A percentile compares a stretch with the other conserved stretches of the same genome.
phyloP scores from a whole-genome alignment of 1,139 yeast species.

The Scheffersomyces lignicola region DNA sequence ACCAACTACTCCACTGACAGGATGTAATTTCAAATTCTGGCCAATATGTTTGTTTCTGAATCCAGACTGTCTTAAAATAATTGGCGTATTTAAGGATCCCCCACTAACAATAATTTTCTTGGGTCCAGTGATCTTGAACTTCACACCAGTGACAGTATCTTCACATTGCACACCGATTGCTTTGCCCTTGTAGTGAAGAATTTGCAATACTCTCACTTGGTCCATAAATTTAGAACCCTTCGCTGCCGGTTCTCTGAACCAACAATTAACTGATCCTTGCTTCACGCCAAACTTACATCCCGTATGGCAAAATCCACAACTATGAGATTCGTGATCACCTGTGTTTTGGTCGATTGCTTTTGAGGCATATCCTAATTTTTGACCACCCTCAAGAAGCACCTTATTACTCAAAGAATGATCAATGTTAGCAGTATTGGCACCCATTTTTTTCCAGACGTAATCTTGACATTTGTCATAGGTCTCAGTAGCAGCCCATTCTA shows the following conservation, averaged over 20 bases:
- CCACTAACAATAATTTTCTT: conserved; percentile 48
- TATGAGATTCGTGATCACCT: conserved; percentile 47
- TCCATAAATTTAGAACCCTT: conserved; percentile 52
- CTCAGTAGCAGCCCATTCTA: conserved; percentile 50
- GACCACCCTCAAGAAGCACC: conserved; percentile 46
- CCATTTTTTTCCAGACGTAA: conserved; percentile 53
- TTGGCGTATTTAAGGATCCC: conserved; percentile 56
- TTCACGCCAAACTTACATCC: conserved; percentile 60
- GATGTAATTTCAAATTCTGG: conserved; percentile 54
- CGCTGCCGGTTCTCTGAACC: conserved; percentile 55
- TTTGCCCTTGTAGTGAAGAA: conserved; percentile 41
- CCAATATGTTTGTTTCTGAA: conserved; percentile 58
- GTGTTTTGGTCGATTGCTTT: conserved; percentile 49
- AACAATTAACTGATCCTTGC: conserved; percentile 52
- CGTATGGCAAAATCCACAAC: conserved; percentile 52
- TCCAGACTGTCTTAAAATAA: conserved; percentile 50
- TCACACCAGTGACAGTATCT: conserved; percentile 27
- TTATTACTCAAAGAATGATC: conserved; percentile 52
- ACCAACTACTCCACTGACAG: conserved; percentile 45
- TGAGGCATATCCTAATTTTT: conserved; percentile 47
- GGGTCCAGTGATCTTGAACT: conserved; percentile 45
- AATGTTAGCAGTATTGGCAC: conserved; percentile 41
- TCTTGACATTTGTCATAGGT: conserved; percentile 48
- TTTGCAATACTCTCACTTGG: conserved; percentile 41
- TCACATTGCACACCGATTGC: conserved; percentile 47